Percentiles rank a stretch among this genome's conserved stretches.
Evolutionary conservation across 305 asterid genomes (phyloP).

Genomic region (Fraxinus floribunda): DNA sequence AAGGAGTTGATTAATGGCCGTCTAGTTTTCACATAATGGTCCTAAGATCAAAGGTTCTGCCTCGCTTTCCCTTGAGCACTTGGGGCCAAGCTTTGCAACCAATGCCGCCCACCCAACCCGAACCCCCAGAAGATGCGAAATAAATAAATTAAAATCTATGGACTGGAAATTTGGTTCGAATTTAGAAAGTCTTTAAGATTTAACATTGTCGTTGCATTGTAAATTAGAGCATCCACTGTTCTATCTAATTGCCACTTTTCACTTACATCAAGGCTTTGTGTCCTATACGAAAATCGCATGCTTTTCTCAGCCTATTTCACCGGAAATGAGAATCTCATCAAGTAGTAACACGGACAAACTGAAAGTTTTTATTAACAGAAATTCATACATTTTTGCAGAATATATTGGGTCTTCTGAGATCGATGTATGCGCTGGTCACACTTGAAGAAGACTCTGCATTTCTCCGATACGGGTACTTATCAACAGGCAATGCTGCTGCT

Average conservation of each 20-base stretch:
- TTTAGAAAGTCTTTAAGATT: background rate
- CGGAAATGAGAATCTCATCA: background rate
- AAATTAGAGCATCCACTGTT: background rate
- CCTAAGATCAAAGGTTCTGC: background rate
- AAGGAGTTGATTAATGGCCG: background rate
- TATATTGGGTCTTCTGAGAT: slow-evolving; percentile 63
- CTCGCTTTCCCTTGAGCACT: background rate
- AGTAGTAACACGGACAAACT: background rate
- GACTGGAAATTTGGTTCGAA: background rate
- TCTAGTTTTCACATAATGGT: background rate
- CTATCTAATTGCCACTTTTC: background rate
- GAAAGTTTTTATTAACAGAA: background rate
- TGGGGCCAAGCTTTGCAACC: background rate
- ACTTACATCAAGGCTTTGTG: background rate
- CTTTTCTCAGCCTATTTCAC: background rate
- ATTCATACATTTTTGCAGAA: slow-evolving; percentile 40
- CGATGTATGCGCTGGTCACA: slow-evolving; percentile 57
- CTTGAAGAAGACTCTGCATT: slow-evolving; percentile 88
- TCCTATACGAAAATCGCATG: background rate
- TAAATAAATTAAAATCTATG: too few species aligned
- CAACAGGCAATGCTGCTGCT: slow-evolving; percentile 56
- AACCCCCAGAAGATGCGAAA: background rate
- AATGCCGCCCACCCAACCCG: background rate
- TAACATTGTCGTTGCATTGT: background rate
- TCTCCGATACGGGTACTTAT: slow-evolving; percentile 79